Percentiles rank a stretch among this genome's conserved stretches.
Evolutionary conservation across 1,139 yeast species (phyloP).

Genomic region (Komagataea norvegica): DNA sequence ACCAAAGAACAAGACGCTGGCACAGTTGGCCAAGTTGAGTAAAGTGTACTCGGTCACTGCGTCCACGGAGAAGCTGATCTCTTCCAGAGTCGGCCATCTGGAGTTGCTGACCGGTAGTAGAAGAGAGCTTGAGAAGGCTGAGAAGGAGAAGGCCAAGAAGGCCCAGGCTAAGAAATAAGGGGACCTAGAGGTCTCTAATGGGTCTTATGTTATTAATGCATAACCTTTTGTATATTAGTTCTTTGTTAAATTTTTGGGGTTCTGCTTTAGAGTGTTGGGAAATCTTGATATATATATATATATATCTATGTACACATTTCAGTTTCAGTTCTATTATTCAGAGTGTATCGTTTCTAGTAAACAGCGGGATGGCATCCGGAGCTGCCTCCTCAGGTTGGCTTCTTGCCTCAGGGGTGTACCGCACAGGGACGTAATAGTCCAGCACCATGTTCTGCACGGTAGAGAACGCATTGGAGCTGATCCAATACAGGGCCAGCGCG

Average conservation of each 20-base stretch:
- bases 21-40: conserved; percentile 55
- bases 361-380: conserved; percentile 16
- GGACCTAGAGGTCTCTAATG: too few relatives aligned
- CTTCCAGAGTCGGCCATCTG: conserved; percentile 92
- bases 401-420: conserved; percentile 10
- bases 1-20: conserved; percentile 56
- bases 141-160: conserved; percentile 32
- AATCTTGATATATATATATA: neutral
- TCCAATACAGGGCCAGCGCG: conserved; percentile 80
- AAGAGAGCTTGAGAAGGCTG: conserved; percentile 63
- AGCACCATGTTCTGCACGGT: conserved; percentile 68
- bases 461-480: conserved; percentile 75
- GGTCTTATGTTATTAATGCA: too few relatives aligned
- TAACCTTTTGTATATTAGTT: too few relatives aligned
- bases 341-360: conserved; percentile 15
- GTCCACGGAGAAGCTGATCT: conserved; percentile 78
- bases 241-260: too few relatives aligned
- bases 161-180: conserved; percentile 16
- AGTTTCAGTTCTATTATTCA: neutral
- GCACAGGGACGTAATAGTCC: conserved; percentile 43
- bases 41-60: conserved; percentile 57
- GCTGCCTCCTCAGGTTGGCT: conserved; percentile 10
- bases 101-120: conserved; percentile 91
- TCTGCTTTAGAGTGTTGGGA: too few relatives aligned
- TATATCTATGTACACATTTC: neutral